Base-by-base conservation (phyloP, 306 rosid species). In the Rosa multiflora region DNA sequence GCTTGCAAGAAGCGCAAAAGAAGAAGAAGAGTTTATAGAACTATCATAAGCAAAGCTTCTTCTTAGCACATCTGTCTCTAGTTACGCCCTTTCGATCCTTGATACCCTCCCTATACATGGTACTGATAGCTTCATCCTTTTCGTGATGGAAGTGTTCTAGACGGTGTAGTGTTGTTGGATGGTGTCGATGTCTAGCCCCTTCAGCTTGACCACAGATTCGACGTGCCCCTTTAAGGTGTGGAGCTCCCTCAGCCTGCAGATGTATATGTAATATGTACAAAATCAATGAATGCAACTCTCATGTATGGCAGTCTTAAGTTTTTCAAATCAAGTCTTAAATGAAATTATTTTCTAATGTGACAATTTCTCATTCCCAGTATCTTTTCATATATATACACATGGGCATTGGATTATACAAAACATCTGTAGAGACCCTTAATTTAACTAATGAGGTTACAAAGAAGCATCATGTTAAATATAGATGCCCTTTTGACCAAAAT, bases 141-240 rank as follows among this genome's bases (percentile, higher is more conserved):
- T 43, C 4, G 18, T 5, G 8, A 29, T 29, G 46, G 0, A 26
- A 62, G 62, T 58, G 49, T 48, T 64, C 20, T 72, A 83, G 10
- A 83, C 81, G 20, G 87, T 80, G 78, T 83, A 79, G 55, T 83
- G 81, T 21, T 83, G 87, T 47, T 83, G 81, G 75, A 71, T 89
- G 62, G 88, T 82, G 1, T 90, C 92, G 78, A 88, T 88, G 78
- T 92, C 93, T 40, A 90, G 86, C 73, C 97, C 97, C 88, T 90
- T 92, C 79, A 92, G 81, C 87, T 90, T 90, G 77, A 86, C 90
- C 80, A 92, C 93, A 0, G 97, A 92, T 23, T 92, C 93, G 73
- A 92, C 92, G 47, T 92, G 97, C 29, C 95, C 97, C 83, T 93
- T 93, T 2, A 93, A 83, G 18, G 96, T 91, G 84, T 91, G 93